Conservation (phyloP, 805 yeast genomes). For the Ogataea glucozyma region DNA sequence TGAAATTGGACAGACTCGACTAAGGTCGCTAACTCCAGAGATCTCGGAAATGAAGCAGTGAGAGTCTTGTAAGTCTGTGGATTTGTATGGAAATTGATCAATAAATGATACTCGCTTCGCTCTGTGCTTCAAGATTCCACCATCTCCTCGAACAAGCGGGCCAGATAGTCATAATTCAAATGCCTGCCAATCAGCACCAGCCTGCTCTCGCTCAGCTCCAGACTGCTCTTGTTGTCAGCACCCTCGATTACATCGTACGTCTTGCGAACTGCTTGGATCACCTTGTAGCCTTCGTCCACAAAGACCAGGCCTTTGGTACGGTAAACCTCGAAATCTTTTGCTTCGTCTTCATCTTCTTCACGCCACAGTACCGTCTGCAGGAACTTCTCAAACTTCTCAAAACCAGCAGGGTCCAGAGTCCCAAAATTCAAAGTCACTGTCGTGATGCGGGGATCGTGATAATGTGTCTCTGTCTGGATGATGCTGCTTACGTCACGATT, state of each 20-base stretch:
- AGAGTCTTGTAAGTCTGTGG: too few relatives aligned
- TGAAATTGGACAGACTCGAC: too few relatives aligned
- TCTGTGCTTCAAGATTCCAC: conserved; percentile 13
- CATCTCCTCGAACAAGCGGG: conserved; percentile 7
- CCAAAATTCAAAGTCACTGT: conserved; percentile 54
- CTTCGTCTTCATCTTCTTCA: conserved; percentile 36
- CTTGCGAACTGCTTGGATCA: conserved; percentile 90
- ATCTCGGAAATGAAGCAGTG: too few relatives aligned
- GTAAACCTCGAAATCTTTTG: conserved; percentile 66
- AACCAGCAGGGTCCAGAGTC: conserved; percentile 38
- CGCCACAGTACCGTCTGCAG: conserved; percentile 82
- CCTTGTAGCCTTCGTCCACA: conserved; percentile 44
- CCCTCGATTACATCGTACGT: conserved; percentile 76
- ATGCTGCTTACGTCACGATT: conserved; percentile 30
- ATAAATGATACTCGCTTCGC: background rate
- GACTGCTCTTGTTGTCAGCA: conserved; percentile 12
- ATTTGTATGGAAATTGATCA: too few relatives aligned
- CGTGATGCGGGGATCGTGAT: conserved; percentile 54
- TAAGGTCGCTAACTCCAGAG: too few relatives aligned
- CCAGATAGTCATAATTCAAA: conserved; percentile 16
- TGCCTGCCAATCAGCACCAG: conserved; percentile 37
- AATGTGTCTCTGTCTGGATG: conserved; percentile 26
- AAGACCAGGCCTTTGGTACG: conserved; percentile 77
- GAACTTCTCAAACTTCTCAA: conserved; percentile 54
- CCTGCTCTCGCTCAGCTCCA: conserved; percentile 21